Evolutionary conservation across 164 flowering plant genomes (phyloP).

Genomic region (Vitis amurensis): DNA sequence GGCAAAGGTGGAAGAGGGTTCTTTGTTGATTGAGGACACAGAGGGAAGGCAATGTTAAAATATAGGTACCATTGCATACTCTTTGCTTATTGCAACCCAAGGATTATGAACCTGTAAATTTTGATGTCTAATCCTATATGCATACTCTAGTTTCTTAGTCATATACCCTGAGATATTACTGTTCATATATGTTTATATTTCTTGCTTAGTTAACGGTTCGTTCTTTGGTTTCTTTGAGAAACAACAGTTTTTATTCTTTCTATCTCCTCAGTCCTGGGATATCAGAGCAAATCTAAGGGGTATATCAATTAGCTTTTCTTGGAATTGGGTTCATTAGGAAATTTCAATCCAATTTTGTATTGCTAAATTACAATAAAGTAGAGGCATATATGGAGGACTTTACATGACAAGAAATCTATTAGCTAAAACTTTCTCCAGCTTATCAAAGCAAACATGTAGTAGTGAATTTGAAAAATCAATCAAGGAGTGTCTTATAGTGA

Average conservation of each 20-base stretch:
- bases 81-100: not conserved
- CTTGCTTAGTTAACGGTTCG: not conserved
- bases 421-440: no score
- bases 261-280: no score
- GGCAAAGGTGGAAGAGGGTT: not conserved
- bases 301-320: no score
- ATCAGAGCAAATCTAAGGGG: no score
- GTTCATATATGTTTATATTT: not conserved
- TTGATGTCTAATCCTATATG: conserved; percentile 16
- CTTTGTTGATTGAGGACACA: not conserved
- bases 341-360: no score
- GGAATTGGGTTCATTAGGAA: not conserved
- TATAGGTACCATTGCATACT: conserved; percentile 10
- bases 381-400: no score
- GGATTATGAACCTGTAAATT: conserved; percentile 20
- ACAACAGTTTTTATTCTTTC: no score
- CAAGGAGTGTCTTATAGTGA: no score
- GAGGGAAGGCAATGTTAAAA: not conserved
- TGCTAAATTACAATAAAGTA: no score
- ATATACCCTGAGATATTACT: not conserved
- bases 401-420: no score
- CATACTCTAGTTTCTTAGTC: not conserved
- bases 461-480: no score
- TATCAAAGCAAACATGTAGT: no score
- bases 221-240: not conserved